Base-by-base conservation (phyloP, 2,329 filamentous ascomycete genomes). In the Nigrospora oryzae region DNA sequence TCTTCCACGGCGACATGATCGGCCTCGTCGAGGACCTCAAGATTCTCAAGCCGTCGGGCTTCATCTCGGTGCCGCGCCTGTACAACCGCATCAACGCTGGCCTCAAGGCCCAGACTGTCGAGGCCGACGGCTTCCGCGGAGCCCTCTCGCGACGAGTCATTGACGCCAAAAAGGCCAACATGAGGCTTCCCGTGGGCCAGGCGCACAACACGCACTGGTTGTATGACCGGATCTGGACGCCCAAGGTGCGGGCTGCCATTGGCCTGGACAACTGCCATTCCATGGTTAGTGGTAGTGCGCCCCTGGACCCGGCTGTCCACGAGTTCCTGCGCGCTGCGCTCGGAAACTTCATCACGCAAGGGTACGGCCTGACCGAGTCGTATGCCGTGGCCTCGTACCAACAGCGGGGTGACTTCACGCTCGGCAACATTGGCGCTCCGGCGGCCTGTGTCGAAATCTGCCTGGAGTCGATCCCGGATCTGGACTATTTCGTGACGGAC, bases 341-440 rank as follows among this genome's bases (percentile, higher is more conserved):
- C 51, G 84, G 78, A 48, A 86, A 84, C 65, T 74, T 81, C 58
- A 86, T 97, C 58, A 65, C 79, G 31, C 91, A 97, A 67, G 93
- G 91, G 30, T 98, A 91, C 63, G 93, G 93, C 40, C 73, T 98
- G 63, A 98, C 93, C 1, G 93, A 98, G 68, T 86, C 89, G 1
- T 96, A 95, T 58, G 89, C 90, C 37, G 77, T 84, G 30, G 81
- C 78, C 17, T 74, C 84, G 12, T 77, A 80, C 33, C 93, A 97
- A 68, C 57, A 78, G 11, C 63, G 70, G 2, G 75, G 75, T 39
- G 93, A 98, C 63, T 81, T 86, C 60, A 77, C 75, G 10, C 70
- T 83, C 5, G 89, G 89, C 49, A 95, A 89, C 66, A 91, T 91
- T 54, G 93, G 93, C 43, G 81, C 77, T 5, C 74, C 89, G 0